A percentile compares a stretch with the other conserved stretches of the same genome.
Evolutionary conservation across 1,284 basidiomycete species (phyloP).

Genomic region (Violaceomyces palustris): DNA sequence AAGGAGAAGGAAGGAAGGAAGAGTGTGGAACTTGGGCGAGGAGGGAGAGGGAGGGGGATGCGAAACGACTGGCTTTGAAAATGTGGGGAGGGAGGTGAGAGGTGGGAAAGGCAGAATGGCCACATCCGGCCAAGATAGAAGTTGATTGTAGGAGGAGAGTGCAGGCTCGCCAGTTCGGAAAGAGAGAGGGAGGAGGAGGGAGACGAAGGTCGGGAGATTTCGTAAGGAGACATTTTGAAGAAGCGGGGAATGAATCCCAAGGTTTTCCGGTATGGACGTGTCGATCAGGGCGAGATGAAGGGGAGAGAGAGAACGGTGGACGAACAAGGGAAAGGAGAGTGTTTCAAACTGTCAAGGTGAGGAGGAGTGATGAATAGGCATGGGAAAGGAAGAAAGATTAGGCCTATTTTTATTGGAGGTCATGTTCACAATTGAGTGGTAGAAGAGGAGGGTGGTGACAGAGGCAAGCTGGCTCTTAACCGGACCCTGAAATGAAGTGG

Average conservation of each 20-base stretch:
- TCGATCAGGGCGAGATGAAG: slow-evolving; percentile 21
- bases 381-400: neutral
- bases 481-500: neutral
- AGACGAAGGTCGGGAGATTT: slow-evolving; percentile 6
- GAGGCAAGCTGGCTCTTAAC: neutral
- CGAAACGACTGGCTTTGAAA: too few relatives aligned
- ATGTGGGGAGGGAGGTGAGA: too few relatives aligned
- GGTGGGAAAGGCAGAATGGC: too few relatives aligned
- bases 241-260: slow-evolving; percentile 18
- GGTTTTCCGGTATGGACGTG: slow-evolving; percentile 18
- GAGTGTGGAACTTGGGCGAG: too few relatives aligned
- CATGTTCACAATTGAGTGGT: neutral
- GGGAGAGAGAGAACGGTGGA: neutral
- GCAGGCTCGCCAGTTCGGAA: too few relatives aligned
- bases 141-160: too few relatives aligned
- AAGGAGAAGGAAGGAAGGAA: too few relatives aligned
- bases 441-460: neutral
- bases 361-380: neutral
- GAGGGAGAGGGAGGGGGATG: too few relatives aligned
- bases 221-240: slow-evolving; percentile 5
- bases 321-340: neutral
- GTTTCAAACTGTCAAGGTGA: neutral
- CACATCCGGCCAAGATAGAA: too few relatives aligned
- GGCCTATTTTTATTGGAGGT: neutral
- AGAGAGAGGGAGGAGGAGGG: slow-evolving; percentile 3